Evolutionary conservation across 1,284 basidiomycete genomes (phyloP).

Genomic region (Ceratobasidium sp.): DNA sequence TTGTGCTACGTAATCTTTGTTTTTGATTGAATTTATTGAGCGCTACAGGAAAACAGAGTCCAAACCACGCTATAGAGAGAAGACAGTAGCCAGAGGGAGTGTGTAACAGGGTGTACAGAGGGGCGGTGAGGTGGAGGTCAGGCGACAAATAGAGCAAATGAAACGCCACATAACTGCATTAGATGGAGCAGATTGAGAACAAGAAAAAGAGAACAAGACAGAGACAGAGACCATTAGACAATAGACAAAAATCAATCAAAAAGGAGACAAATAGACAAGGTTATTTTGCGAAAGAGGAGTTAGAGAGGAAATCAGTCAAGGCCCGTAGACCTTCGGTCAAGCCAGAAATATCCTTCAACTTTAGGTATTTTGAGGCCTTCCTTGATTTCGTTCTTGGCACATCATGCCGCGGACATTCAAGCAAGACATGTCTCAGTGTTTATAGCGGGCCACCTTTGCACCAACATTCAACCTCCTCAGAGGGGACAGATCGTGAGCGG

Average conservation of each 20-base stretch:
- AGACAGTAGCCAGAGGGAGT: neutral
- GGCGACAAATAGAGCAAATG: neutral
- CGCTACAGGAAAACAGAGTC: neutral
- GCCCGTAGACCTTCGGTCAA: neutral
- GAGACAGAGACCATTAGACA: too few relatives aligned
- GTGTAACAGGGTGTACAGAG: too few relatives aligned
- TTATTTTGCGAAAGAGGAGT: neutral
- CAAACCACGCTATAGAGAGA: neutral
- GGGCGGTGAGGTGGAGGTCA: neutral
- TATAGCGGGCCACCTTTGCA: conserved; percentile 17
- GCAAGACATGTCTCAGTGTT: conserved; percentile 22
- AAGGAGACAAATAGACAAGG: too few relatives aligned
- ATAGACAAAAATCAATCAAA: too few relatives aligned
- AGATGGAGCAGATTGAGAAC: too few relatives aligned
- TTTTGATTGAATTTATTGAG: neutral
- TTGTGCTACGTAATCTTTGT: too few relatives aligned
- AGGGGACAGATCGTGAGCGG: conserved; percentile 1
- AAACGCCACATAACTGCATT: neutral
- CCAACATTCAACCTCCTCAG: conserved; percentile 13
- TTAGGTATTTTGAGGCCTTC: neutral
- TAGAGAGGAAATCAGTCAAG: neutral
- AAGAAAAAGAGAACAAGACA: too few relatives aligned
- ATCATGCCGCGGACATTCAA: neutral
- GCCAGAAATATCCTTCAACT: neutral
- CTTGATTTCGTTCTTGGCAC: neutral